Percentiles rank a stretch among this genome's conserved stretches.
phyloP scores from a whole-genome alignment of 225 moss, liverwort and hornwort species.

The Physcomitrium patens region DNA sequence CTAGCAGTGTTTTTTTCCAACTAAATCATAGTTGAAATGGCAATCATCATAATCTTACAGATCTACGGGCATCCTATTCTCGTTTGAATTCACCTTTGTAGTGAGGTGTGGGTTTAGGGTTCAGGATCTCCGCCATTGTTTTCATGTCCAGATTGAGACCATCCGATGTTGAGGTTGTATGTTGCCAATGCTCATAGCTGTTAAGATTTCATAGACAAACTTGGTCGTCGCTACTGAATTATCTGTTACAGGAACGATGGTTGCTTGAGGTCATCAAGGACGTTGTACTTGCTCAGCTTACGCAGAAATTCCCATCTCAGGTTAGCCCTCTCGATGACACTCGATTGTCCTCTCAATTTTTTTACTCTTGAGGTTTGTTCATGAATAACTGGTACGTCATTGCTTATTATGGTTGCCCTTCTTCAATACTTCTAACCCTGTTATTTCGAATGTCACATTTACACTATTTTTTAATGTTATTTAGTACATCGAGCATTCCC shows the following conservation, averaged over 20 bases:
- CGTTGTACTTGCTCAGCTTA: constrained; percentile 78
- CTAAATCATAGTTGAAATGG: too few relatives aligned
- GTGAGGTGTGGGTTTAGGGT: neutral
- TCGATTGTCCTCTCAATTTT: neutral
- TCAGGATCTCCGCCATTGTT: neutral
- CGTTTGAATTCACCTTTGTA: neutral
- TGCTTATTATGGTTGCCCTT: constrained; percentile 3
- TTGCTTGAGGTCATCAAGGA: constrained; percentile 88
- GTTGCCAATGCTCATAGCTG: constrained; percentile 18
- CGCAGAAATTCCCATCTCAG: constrained; percentile 80
- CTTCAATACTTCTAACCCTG: constrained; percentile 1
- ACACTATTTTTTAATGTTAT: neutral
- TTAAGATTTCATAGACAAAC: constrained; percentile 34
- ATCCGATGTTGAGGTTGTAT: neutral
- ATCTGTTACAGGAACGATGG: constrained; percentile 71
- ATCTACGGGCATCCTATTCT: too few relatives aligned
- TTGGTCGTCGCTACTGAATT: constrained; percentile 21
- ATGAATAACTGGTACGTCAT: neutral
- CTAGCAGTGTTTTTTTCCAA: too few relatives aligned
- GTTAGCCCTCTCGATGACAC: constrained; percentile 36
- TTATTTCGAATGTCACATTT: neutral
- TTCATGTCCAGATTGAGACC: neutral
- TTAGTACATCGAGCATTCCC: neutral
- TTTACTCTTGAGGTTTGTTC: constrained; percentile 7
- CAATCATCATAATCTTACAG: too few relatives aligned